Conservation (phyloP, 306 rosid genomes). For the Inga laurina region DNA sequence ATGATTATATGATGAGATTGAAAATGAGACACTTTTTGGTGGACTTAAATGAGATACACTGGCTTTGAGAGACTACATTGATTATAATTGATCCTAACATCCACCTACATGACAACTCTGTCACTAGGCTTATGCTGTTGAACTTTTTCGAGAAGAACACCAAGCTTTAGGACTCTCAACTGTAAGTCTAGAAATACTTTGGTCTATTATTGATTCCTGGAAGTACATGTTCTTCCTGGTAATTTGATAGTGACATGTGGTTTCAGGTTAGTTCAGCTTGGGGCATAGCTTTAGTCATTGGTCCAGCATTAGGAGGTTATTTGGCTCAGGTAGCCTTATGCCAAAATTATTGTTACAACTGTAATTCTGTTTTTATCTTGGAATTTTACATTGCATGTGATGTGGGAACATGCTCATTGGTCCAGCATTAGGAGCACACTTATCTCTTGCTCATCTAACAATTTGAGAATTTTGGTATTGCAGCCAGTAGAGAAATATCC, state of each 20-base stretch:
- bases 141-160: constrained; percentile 68
- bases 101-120: not conserved
- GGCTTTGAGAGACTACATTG: not conserved
- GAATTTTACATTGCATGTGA: not conserved
- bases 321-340: constrained; percentile 68
- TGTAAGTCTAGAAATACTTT: constrained; percentile 44
- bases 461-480: constrained; percentile 15
- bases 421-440: not conserved
- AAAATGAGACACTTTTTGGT: not conserved
- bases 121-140: constrained; percentile 76
- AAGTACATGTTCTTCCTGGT: not conserved
- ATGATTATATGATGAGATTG: not conserved
- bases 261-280: constrained; percentile 79
- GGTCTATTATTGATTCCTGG: constrained; percentile 7
- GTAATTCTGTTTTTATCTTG: not conserved
- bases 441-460: constrained; percentile 11
- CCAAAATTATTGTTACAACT: not conserved
- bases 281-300: constrained; percentile 77
- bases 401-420: not conserved
- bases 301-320: constrained; percentile 90
- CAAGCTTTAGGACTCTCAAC: constrained; percentile 83
- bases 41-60: not conserved
- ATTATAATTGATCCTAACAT: not conserved
- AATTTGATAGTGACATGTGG: constrained; percentile 21
- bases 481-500: constrained; percentile 45